Percentiles rank a stretch among this genome's conserved stretches.
These are phyloP conservation scores for Clonostachys byssicola DNA, from an alignment of 2,329 filamentous ascomycete species.

Conservation along the genomic window DNA sequence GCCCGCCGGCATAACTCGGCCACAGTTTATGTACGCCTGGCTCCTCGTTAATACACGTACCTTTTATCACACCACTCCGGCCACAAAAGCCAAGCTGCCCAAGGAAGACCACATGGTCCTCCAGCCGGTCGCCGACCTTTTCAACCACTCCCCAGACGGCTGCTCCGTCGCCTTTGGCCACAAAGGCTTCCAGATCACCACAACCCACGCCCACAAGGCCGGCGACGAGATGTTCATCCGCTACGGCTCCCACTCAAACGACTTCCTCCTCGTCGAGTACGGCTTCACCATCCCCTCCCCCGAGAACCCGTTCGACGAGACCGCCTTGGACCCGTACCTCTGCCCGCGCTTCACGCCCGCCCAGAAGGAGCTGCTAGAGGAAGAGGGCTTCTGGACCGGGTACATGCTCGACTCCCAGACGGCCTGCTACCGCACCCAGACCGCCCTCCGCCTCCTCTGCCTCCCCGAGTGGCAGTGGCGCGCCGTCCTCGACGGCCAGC, in stretches of 20 bases:
- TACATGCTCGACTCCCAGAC: conserved; percentile 45
- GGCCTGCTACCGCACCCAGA: conserved; percentile 52
- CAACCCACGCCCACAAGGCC: conserved; percentile 41
- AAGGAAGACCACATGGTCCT: conserved; percentile 56
- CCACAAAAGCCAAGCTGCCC: conserved; percentile 24
- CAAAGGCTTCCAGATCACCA: conserved; percentile 47
- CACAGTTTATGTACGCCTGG: conserved; percentile 41
- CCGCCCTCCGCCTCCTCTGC: conserved; percentile 38
- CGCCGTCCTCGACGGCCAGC: conserved; percentile 35
- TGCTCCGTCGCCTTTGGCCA: conserved; percentile 47
- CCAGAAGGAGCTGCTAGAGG: conserved; percentile 34
- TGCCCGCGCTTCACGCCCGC: conserved; percentile 25
- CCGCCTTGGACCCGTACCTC: conserved; percentile 40
- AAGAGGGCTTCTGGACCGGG: conserved; percentile 40
- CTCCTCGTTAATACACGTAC: conserved; percentile 51
- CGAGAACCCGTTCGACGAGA: conserved; percentile 46
- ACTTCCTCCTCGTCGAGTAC: conserved; percentile 69
- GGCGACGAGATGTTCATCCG: conserved; percentile 66
- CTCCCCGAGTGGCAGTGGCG: conserved; percentile 32
- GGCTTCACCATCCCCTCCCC: conserved; percentile 35
- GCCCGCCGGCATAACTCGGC: conserved; percentile 12
- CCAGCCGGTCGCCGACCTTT: conserved; percentile 64
- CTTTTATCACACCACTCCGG: conserved; percentile 43
- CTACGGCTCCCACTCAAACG: conserved; percentile 69
- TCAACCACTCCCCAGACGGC: conserved; percentile 45